These are phyloP conservation scores for Stagonosporopsis tanaceti DNA, from an alignment of 2,329 filamentous ascomycete species.

Conservation along the genomic window DNA sequence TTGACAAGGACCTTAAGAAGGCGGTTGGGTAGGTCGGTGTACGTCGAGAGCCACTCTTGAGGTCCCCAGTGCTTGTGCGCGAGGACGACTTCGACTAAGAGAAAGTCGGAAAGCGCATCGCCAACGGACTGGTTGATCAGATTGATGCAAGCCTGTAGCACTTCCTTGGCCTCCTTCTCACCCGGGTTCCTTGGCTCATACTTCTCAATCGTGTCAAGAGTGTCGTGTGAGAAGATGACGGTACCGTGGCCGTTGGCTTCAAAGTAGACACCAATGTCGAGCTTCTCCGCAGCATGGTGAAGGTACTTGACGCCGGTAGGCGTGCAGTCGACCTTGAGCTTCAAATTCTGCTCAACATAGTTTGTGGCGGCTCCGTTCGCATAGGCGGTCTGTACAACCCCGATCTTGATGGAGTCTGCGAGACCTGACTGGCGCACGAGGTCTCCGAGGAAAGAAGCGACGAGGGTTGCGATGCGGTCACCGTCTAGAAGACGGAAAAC, in stretches of 20 bases:
- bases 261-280: slow-evolving; percentile 97
- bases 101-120: slow-evolving; percentile 93
- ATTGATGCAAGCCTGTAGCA: slow-evolving; percentile 81
- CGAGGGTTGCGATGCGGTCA: slow-evolving; percentile 93
- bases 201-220: slow-evolving; percentile 78
- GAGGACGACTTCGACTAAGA: slow-evolving; percentile 94
- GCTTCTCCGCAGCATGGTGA: slow-evolving; percentile 94
- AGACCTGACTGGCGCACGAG: slow-evolving; percentile 83
- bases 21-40: slow-evolving; percentile 92
- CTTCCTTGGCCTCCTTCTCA: slow-evolving; percentile 88
- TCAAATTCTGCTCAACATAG: slow-evolving; percentile 87
- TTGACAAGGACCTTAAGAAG: slow-evolving; percentile 91
- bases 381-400: slow-evolving; percentile 96
- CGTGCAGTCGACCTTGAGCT: slow-evolving; percentile 90
- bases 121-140: slow-evolving; percentile 98
- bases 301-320: slow-evolving; percentile 97
- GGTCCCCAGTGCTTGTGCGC: slow-evolving; percentile 93
- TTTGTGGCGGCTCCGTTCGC: slow-evolving; percentile 94
- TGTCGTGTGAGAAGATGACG: slow-evolving; percentile 88
- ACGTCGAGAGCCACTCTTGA: slow-evolving; percentile 90
- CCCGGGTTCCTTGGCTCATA: slow-evolving; percentile 88
- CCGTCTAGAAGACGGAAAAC: slow-evolving; percentile 94
- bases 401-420: slow-evolving; percentile 82
- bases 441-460: slow-evolving; percentile 91
- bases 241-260: slow-evolving; percentile 98